These are phyloP conservation scores for Crithidia sp. DNA, from an alignment of 208 protist species.

Conservation along the genomic window DNA sequence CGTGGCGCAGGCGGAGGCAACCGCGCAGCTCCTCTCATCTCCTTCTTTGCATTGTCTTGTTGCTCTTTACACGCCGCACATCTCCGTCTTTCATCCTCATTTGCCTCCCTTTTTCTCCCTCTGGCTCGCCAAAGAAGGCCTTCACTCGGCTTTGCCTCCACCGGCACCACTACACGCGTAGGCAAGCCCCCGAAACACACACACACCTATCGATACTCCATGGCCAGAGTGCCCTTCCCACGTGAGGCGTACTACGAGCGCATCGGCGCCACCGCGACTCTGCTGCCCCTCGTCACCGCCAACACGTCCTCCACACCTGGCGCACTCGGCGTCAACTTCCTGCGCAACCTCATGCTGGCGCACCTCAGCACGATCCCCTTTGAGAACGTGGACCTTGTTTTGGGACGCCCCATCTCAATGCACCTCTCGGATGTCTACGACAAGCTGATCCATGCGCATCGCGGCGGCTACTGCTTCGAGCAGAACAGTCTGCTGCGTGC, in stretches of 20 bases:
- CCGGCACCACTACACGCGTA: no score
- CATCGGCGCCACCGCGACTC: slow-evolving; percentile 20
- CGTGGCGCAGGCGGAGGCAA: no score
- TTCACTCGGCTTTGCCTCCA: no score
- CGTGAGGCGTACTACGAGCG: slow-evolving; percentile 31
- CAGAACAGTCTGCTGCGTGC: slow-evolving; percentile 30
- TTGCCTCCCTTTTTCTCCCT: no score
- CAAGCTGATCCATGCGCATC: slow-evolving; percentile 34
- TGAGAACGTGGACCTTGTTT: slow-evolving; percentile 19
- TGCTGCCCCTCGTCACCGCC: slow-evolving; percentile 10
- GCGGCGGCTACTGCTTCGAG: slow-evolving; percentile 43
- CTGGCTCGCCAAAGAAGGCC: no score
- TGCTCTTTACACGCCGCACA: no score
- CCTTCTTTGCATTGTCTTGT: no score
- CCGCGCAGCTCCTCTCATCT: no score
- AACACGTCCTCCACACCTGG: slow-evolving; percentile 10
- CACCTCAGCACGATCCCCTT: slow-evolving; percentile 30
- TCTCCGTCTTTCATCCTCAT: no score
- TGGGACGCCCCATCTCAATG: slow-evolving; percentile 29
- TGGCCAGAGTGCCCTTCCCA: slow-evolving; percentile 22
- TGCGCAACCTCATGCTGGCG: slow-evolving; percentile 16
- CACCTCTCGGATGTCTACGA: slow-evolving; percentile 15
- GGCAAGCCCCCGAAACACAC: no score
- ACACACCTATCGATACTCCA: neutral
- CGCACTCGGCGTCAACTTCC: slow-evolving; percentile 15